A percentile compares a stretch with the other conserved stretches of the same genome.
Evolutionary conservation across 176 grass and related monocot species (phyloP).

Genomic region (Juncus inflexus): DNA sequence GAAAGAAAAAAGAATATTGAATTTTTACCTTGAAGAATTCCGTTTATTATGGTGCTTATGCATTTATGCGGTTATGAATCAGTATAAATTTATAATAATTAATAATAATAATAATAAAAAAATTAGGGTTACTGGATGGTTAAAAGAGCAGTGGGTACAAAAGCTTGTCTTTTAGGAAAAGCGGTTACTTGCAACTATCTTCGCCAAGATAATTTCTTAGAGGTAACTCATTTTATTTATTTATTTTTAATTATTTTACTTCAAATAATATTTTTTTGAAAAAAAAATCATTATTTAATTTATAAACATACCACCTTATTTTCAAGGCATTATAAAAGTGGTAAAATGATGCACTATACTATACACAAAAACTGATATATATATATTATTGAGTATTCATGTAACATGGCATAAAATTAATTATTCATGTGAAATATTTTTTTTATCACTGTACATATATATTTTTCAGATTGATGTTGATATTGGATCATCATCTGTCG

Average conservation of each 20-base stretch:
- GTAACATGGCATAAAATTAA: no score
- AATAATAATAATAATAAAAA: neutral
- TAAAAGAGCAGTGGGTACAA: slow-evolving; percentile 91
- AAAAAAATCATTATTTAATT: neutral
- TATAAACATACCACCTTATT: neutral
- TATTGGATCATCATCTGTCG: slow-evolving; percentile 92
- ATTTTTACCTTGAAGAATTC: slow-evolving; percentile 6
- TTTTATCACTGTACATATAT: neutral
- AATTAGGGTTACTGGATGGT: slow-evolving; percentile 96
- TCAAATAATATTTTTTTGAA: no score
- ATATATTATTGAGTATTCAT: no score
- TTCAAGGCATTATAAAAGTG: neutral
- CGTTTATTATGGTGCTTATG: neutral
- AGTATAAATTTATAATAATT: neutral
- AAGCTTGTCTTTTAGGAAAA: slow-evolving; percentile 96
- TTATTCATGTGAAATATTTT: no score
- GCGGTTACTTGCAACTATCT: slow-evolving; percentile 94
- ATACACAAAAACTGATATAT: no score
- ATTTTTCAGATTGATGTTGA: slow-evolving; percentile 91
- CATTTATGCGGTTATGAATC: slow-evolving; percentile 3
- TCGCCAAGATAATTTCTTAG: slow-evolving; percentile 85
- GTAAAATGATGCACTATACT: neutral
- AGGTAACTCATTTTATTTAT: slow-evolving; percentile 45
- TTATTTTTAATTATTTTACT: neutral
- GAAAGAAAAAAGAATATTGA: no score